Conservation (phyloP, 257 asterid genomes). For the Thymus mandschuricus region DNA sequence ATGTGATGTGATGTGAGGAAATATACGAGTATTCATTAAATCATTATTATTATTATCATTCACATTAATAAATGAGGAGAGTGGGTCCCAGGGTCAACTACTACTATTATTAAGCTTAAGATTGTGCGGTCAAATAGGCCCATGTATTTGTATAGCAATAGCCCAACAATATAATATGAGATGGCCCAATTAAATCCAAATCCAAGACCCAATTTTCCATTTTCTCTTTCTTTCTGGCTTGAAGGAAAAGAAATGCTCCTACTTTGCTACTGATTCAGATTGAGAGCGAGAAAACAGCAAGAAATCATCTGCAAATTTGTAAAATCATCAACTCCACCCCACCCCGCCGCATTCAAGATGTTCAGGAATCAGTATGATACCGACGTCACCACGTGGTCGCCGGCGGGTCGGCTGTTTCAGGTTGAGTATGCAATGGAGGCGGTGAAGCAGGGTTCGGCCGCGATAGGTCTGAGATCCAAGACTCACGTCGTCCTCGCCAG, state of each 20-base stretch:
- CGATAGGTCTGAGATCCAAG: conserved; percentile 95
- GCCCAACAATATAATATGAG: neutral
- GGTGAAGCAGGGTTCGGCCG: conserved; percentile 98
- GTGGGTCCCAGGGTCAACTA: conserved; percentile 24
- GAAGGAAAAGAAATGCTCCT: conserved; percentile 52
- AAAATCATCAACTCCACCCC: conserved; percentile 22
- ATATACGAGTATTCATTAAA: too few relatives aligned
- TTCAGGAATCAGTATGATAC: conserved; percentile 97
- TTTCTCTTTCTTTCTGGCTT: conserved; percentile 42
- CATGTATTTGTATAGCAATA: too few relatives aligned
- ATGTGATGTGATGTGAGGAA: conserved; percentile 27
- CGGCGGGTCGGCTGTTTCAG: conserved; percentile 91
- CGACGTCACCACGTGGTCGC: conserved; percentile 99
- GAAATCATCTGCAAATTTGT: neutral
- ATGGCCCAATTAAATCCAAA: neutral
- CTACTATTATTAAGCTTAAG: too few relatives aligned
- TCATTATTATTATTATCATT: too few relatives aligned
- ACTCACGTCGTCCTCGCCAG: conserved; percentile 86
- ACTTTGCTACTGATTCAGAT: conserved; percentile 24
- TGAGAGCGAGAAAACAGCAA: conserved; percentile 22
- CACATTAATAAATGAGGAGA: neutral
- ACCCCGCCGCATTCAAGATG: conserved; percentile 45
- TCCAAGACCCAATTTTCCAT: neutral
- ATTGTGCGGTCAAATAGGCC: too few relatives aligned
- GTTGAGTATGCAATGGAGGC: conserved; percentile 99